phyloP scores from a whole-genome alignment of 2,329 filamentous ascomycete genomes.

The Pseudogymnoascus sp. region DNA sequence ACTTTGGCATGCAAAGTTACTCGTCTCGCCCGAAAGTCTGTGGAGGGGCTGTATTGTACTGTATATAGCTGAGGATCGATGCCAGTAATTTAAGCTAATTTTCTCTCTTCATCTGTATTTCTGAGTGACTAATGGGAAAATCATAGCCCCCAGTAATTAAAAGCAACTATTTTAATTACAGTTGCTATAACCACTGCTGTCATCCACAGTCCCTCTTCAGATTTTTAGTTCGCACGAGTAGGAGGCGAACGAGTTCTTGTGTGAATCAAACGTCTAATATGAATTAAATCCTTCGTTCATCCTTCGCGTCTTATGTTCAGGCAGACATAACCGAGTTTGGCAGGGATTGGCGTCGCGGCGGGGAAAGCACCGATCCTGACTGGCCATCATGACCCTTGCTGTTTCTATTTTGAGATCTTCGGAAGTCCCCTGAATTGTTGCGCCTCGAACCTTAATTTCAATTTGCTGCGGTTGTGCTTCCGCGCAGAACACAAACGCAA shows the following conservation, averaged over 20 bases:
- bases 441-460: slow-evolving; percentile 1
- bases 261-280: neutral
- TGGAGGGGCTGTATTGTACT: too few species aligned
- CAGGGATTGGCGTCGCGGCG: neutral
- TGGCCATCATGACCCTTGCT: neutral
- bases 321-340: neutral
- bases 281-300: neutral
- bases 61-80: too few species aligned
- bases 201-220: too few species aligned
- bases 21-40: too few species aligned
- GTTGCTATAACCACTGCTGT: too few species aligned
- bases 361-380: neutral
- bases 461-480: neutral
- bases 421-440: neutral
- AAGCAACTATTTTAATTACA: too few species aligned
- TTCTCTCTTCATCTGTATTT: too few species aligned
- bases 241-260: neutral
- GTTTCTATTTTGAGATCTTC: neutral
- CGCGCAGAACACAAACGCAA: neutral
- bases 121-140: too few species aligned
- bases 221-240: neutral
- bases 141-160: too few species aligned
- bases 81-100: too few species aligned
- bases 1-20: neutral
- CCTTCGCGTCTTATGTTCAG: neutral